These are phyloP conservation scores for Cubamyces sp. DNA, from an alignment of 768 basidiomycete species.

Conservation along the genomic window DNA sequence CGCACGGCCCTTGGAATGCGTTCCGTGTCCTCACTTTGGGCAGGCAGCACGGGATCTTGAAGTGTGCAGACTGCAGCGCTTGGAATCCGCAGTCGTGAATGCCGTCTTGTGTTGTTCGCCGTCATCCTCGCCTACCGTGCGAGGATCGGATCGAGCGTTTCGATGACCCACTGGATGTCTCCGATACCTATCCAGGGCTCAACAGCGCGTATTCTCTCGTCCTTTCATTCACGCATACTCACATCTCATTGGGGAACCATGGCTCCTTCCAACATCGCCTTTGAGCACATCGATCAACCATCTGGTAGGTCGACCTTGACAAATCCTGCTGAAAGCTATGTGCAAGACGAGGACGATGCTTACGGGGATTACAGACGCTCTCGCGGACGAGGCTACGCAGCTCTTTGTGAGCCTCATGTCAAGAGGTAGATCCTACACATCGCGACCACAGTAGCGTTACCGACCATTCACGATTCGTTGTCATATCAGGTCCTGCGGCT, in stretches of 20 bases:
- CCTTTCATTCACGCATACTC: too few relatives aligned
- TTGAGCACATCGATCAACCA: neutral
- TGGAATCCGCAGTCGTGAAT: too few relatives aligned
- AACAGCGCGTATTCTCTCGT: too few relatives aligned
- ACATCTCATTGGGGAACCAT: neutral
- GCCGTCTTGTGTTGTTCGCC: too few relatives aligned
- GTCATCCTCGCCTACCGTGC: too few relatives aligned
- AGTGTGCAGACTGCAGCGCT: too few relatives aligned
- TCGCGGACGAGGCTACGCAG: conserved; percentile 8
- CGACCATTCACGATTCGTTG: neutral
- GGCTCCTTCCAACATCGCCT: neutral
- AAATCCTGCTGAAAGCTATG: too few relatives aligned
- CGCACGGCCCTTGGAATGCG: too few relatives aligned
- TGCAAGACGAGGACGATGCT: too few relatives aligned
- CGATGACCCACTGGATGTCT: neutral
- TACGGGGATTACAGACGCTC: neutral
- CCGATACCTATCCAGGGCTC: neutral
- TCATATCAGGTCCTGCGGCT: conserved; percentile 2
- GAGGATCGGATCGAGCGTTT: too few relatives aligned
- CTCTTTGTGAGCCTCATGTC: conserved; percentile 14
- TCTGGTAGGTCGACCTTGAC: neutral
- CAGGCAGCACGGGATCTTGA: too few relatives aligned
- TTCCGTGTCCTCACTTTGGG: too few relatives aligned
- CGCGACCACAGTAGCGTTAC: neutral
- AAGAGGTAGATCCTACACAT: neutral